Percentiles rank a stretch among this genome's conserved stretches.
These are phyloP conservation scores for Cetradonia linearis DNA, from an alignment of 495 filamentous ascomycete genomes.

Conservation along the genomic window DNA sequence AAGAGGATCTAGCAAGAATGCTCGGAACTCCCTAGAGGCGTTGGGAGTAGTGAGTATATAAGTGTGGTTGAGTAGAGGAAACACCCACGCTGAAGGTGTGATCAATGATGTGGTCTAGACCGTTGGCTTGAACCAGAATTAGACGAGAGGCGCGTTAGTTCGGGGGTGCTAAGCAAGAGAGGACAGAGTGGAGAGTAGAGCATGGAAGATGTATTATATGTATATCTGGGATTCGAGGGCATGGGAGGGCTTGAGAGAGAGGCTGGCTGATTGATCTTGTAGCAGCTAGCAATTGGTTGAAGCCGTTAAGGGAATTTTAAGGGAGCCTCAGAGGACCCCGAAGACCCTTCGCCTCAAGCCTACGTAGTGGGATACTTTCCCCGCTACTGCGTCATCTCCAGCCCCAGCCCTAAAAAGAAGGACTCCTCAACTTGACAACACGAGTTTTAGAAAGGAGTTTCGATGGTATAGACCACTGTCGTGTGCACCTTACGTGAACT, in stretches of 20 bases:
- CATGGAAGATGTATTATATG: too few species aligned
- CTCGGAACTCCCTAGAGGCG: background rate
- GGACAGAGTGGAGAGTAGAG: background rate
- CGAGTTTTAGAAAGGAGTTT: background rate
- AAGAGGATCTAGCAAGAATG: background rate
- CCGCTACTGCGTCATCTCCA: background rate
- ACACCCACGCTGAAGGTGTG: background rate
- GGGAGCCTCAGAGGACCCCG: background rate
- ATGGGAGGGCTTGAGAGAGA: background rate
- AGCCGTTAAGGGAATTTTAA: background rate
- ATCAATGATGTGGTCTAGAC: background rate
- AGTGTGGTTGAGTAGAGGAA: background rate
- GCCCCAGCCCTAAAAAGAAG: too few species aligned
- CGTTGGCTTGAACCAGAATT: background rate
- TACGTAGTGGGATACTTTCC: background rate
- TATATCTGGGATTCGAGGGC: background rate
- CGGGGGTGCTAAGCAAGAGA: background rate
- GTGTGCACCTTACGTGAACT: too few species aligned
- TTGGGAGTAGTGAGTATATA: background rate
- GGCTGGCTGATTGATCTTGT: background rate
- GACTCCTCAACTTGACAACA: background rate
- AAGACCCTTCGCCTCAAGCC: background rate
- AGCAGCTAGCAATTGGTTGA: background rate
- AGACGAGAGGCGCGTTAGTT: background rate
- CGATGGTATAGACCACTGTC: too few species aligned